Base-by-base conservation (phyloP, 768 basidiomycete species). In the Boletus rex-veris region DNA sequence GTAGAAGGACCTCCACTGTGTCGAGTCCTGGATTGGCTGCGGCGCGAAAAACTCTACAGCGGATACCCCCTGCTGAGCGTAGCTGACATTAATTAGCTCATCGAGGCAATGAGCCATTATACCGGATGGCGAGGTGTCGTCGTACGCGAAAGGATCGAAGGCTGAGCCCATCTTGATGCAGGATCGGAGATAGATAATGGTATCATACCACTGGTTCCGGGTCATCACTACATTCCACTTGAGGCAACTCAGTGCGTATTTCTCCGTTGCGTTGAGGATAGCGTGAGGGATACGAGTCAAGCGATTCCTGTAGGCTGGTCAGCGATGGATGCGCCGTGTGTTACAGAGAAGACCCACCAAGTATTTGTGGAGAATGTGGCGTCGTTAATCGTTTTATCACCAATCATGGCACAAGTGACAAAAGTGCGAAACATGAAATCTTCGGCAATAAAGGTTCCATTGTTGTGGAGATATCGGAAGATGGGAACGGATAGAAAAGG, bases 371-470 rank as follows among this genome's bases (percentile, higher is more conserved):
- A 52, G 47, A 73, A 67, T 4, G 64, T 58, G 33, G 45, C 45
- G 24, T 73, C 73, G 14, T 73, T 73, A 24, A 74, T 52, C 9
- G 63, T 57, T 50, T 73, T 73, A 41, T 73, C 71, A 7, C 65
- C 57, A 45, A 73, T 61, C 67, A 74, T 73, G 24, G 73, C 69
- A 47, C 69, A 74, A 21, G 57, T 40, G 37, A 72, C 57, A 44
- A 73, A 74, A 15, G 64, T 57, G 28, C 63, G 69, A 49, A 73
- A 59, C 71, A 74, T 62, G 40, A 73, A 71, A 12, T 72, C 72
- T 47, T 73, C 71, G 12, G 58, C 61, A 35, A 60, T 44, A 26
- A 54, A 55, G 8, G 62, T 50, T 18, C 73, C 68, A 30, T 65
- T 64, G 45, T 62, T 58, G 46, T 61, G 59, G 26, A 74, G 58